Base-by-base conservation (phyloP, 1,284 basidiomycete genomes). In the Tilletia walkeri region DNA sequence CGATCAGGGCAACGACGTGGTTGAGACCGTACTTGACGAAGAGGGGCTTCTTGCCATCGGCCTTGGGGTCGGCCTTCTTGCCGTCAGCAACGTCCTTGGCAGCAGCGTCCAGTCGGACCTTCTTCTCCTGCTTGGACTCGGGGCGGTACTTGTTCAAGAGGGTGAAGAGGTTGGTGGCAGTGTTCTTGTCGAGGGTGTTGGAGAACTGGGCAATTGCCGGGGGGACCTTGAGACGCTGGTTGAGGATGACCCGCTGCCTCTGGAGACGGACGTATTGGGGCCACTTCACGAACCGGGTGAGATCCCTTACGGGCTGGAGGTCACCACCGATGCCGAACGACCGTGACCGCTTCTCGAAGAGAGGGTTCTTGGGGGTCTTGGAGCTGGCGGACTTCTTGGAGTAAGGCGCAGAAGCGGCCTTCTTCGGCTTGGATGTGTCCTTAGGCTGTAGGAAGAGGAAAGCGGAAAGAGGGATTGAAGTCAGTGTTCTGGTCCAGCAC, bases 211-310 rank as follows among this genome's bases (percentile, higher is more conserved):
- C 93, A 82, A 99, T 96, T 81, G 95, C 93, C 69, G 95, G 95
- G 81, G 95, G 95, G 48, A 97, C 94, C 90, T 99, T 99, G 82
- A 99, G 89, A 84, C 95, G 94, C 88, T 98, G 94, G 89, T 93
- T 88, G 77, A 99, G 91, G 87, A 99, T 96, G 84, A 98, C 94
- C 88, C 95, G 96, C 87, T 98, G 95, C 85, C 95, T 91, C 86
- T 99, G 95, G 73, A 98, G 91, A 84, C 94, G 93, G 80, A 99
- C 90, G 84, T 99, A 99, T 87, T 95, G 94, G 79, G 95, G 95
- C 95, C 95, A 99, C 87, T 97, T 98, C 87, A 98, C 93, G 87
- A 98, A 98, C 85, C 95, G 93, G 76, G 93, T 96, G 78, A 98
- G 87, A 87, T 99, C 95, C 73, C 89, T 89, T 85, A 89, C 89